phyloP scores from a whole-genome alignment of 208 protist genomes.

The Trypanosoma cruzi region DNA sequence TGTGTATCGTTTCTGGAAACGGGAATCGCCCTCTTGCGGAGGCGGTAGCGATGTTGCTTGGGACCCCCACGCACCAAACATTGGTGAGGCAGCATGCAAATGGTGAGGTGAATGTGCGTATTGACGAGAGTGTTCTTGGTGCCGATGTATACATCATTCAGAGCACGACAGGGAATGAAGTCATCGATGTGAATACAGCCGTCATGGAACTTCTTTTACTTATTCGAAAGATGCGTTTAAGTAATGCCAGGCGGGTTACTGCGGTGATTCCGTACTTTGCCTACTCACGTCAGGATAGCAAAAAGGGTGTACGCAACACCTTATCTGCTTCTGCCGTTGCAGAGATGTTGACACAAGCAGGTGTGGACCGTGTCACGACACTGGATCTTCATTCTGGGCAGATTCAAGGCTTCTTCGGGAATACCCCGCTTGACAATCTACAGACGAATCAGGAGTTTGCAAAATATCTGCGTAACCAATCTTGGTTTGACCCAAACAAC shows the following conservation, averaged over 20 bases:
- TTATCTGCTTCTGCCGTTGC: slow-evolving; percentile 95
- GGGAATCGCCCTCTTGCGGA: slow-evolving; percentile 89
- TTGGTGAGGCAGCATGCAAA: slow-evolving; percentile 84
- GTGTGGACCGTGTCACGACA: slow-evolving; percentile 91
- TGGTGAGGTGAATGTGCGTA: slow-evolving; percentile 92
- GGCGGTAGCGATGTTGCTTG: slow-evolving; percentile 83
- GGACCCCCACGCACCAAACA: slow-evolving; percentile 74
- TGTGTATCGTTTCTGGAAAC: slow-evolving; percentile 91
- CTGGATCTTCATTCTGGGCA: slow-evolving; percentile 95
- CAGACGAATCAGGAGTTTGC: slow-evolving; percentile 85
- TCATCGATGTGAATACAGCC: slow-evolving; percentile 94
- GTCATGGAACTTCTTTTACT: slow-evolving; percentile 97
- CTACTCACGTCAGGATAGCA: slow-evolving; percentile 95
- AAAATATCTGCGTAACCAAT: slow-evolving; percentile 56
- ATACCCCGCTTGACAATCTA: slow-evolving; percentile 94
- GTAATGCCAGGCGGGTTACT: slow-evolving; percentile 88
- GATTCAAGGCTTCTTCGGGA: slow-evolving; percentile 97
- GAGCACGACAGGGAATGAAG: slow-evolving; percentile 91
- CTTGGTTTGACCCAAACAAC: slow-evolving; percentile 78
- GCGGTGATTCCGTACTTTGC: slow-evolving; percentile 96
- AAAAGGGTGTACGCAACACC: slow-evolving; percentile 90
- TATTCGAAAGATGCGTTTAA: slow-evolving; percentile 90
- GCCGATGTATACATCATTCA: slow-evolving; percentile 97
- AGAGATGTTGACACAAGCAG: slow-evolving; percentile 90
- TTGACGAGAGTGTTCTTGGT: slow-evolving; percentile 94